Base-by-base conservation (phyloP, 805 yeast species). In the Torulaspora indica region DNA sequence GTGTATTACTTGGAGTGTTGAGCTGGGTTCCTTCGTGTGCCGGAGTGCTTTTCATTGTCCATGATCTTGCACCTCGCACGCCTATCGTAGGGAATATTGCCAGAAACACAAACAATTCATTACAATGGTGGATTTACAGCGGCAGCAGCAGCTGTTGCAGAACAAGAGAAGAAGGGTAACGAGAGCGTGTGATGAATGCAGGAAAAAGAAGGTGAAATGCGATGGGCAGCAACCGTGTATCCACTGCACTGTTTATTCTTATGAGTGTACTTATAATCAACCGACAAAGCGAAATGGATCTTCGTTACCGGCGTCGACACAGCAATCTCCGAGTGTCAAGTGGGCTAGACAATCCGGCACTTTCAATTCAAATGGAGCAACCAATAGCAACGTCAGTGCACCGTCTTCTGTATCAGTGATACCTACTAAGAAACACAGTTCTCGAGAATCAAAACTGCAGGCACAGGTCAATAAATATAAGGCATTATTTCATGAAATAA, bases 161-260 rank as follows among this genome's bases (percentile, higher is more conserved):
- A 47, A 35, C 3, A 65, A 66, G 42, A 54, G 73, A 30, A 60
- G 71, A 29, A 56, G 78, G 33, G 69, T 67, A 17, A 57, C 68
- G 32, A 67, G 69, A 40, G 78, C 78, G 4, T 75, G 78, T 55
- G 77, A 74, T 50, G 66, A 61, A 29, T 75, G 79, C 42, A 63
- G 93, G 12, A 77, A 78, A 56, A 82, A 84, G 58, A 85, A 85
- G 58, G 90, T 85, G 44, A 84, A 83, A 59, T 85, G 95, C 65
- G 93, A 85, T 57, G 91, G 91, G 5, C 80, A 81, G 55, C 87
- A 80, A 57, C 95, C 93, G 1, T 85, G 91, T 64, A 81, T 83
- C 35, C 91, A 84, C 59, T 89, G 96, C 60, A 84, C 95, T 1
- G 95, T 87, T 1, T 89, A 87, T 66, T 79, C 86, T 15, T 85